A percentile compares a stretch with the other conserved stretches of the same genome.
Conservation (phyloP, 148 eudicot species). For the Fagopyrum homotropicum region DNA sequence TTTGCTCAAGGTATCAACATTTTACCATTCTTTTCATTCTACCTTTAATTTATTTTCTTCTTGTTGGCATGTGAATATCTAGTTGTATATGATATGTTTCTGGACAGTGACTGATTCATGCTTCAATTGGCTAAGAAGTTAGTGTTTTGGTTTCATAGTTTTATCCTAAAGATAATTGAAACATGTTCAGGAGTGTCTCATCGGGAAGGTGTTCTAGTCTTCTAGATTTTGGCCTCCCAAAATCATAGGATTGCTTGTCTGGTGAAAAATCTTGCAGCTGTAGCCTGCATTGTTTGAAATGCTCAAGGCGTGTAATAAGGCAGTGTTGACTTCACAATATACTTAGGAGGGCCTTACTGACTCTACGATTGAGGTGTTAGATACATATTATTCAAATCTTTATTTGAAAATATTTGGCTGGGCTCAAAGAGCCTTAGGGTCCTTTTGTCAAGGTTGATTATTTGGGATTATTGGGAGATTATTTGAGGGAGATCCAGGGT, state of each 20-base stretch:
- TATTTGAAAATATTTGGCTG: neutral
- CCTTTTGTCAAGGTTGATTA: neutral
- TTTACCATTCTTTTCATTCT: neutral
- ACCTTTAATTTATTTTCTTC: neutral
- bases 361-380: neutral
- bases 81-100: neutral
- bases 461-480: neutral
- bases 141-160: neutral
- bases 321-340: neutral
- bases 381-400: neutral
- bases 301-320: neutral
- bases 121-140: neutral
- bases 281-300: neutral
- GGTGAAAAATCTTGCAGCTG: neutral
- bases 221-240: neutral
- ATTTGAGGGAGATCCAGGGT: too few relatives aligned
- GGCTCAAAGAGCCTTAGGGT: neutral
- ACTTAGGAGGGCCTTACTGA: neutral
- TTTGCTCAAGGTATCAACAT: slow-evolving; percentile 61
- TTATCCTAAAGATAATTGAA: neutral
- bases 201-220: neutral
- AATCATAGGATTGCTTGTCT: neutral
- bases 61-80: neutral
- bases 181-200: neutral
- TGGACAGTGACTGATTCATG: neutral